Base-by-base conservation (phyloP, 306 rosid genomes). In the Styphnolobium japonicum region DNA sequence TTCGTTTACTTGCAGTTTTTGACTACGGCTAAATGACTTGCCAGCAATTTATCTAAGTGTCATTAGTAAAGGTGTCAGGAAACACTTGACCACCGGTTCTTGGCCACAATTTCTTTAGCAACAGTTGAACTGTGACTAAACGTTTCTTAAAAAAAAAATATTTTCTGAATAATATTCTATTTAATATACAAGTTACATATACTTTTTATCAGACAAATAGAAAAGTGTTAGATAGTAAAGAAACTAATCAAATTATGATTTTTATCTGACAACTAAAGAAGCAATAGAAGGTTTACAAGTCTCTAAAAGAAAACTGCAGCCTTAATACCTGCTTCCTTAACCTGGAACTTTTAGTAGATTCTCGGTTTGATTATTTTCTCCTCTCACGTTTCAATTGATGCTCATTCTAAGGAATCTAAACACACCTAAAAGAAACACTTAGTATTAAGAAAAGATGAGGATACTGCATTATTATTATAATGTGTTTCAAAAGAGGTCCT, bases 271-370 rank as follows among this genome's bases (percentile, higher is more conserved):
- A 29, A 63, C 33, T 15, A 12, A 21, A n/a, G n/a, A n/a, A 36
- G 29, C 14, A 7, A 19, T 6, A 27, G 55, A 57, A 65, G 52
- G n/a, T 73, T 60, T 42, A n/a, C 33, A 16, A 29, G 18, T n/a
- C 34, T 16, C 10, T 7, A 25, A 69, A 31, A 25, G 31, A 18
- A 27, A 75, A 49, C 51, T 11, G 2, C 48, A 75, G 40, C 2
- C 80, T 7, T 53, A 37, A 1, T 85, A 95, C 99, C 99, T 95
- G 99, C 88, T 93, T 95, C 89, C 99, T 91, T 83, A 95, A 79
- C 86, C 99, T 93, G 23, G 99, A 95, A 77, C 99, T 87, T 88
- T 98, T 88, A 73, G 99, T 98, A 60, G 99, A 95, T 84, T 95
- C 99, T 43, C 99, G 90, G 76, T 95, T 95, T 1, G 99, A 95